Base-by-base conservation (phyloP, 352 stramenopile genomes). In the Blastocystis sp. region DNA sequence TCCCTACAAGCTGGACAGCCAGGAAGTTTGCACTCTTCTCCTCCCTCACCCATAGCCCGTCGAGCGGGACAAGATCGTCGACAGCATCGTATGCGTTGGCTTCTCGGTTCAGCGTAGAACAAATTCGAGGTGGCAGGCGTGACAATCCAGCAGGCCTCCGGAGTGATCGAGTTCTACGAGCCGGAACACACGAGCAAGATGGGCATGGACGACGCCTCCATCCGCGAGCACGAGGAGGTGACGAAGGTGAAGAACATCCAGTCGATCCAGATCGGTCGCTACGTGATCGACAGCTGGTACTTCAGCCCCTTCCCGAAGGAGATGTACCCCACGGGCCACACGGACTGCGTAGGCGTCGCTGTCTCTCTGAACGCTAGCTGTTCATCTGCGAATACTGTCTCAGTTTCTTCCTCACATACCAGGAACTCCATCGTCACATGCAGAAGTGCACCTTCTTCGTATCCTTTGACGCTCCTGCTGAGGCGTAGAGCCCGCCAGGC, bases 261-360 rank as follows among this genome's bases (percentile, higher is more conserved):
- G 14, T 96, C 94, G 89, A 92, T 98, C 19, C 94, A 98, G 89
- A 92, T 98, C 59, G 96, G 95, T 3, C 88, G 89, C 10, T 91
- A 91, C 70, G 76, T 89, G 4, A 92, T 93, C 56, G 90, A 93
- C 40, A 91, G 88, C 38, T 98, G 95, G 95, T 98, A 98, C 90
- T 98, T 98, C 89, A 97, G 94, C 34, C 95, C 96, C 11, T 95
- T 98, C 78, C 96, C 96, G 1, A 98, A 98, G 88, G 95, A 98
- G 90, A 93, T 94, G 86, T 94, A 97, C 69, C 92, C 92, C 0
- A 92, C 94, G 53, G 93, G 93, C 52, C 92, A 92, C 52, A 93
- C 94, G 34, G 92, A 95, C 88, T 94, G 92, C 84, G 92, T 95
- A 91, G 59, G 91, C 19, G 4, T 52, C 21, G 41, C 34, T 1